Base-by-base conservation (phyloP, 2,329 filamentous ascomycete species). In the Aureobasidium uvarum region DNA sequence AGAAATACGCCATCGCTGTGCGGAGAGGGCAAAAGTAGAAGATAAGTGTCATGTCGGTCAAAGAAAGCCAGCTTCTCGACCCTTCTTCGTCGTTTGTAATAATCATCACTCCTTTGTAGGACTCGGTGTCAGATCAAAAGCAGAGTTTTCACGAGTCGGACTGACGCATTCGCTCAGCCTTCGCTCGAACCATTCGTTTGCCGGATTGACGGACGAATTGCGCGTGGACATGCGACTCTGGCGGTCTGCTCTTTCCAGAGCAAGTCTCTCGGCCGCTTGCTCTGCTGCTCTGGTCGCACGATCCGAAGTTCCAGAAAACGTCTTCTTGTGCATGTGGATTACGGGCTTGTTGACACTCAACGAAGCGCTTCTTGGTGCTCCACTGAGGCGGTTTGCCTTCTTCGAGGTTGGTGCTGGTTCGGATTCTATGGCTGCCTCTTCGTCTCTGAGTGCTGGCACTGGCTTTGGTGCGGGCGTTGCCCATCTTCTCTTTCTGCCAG, bases 241-340 rank as follows among this genome's bases (percentile, higher is more conserved):
- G 14, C 46, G 52, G 18, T 67, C 76, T 63, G 72, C 70, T 64
- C 73, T 72, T 72, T 81, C 79, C 43, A 75, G 51, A 60, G 75
- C 75, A 62, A 81, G 66, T 62, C 79, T 69, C 64, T 73, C 70
- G 33, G 76, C 72, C 23, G 79, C 78, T 66, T 72, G 71, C 58
- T 76, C 74, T 5, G 72, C 73, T 33, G 75, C 76, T 20, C 71
- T 41, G 13, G 72, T 71, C 38, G 74, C 67, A 13, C 71, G 68
- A 66, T 76, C 74, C 28, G 71, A 72, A 3, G 71, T 71, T 5
- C 74, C 71, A 48, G 73, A 74, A 10, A 68, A 69, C 2, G 69
- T 70, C 11, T 74, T 67, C 18, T 70, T 69, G 58, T 75, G 72
- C 64, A 62, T 51, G 2, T 68, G 52, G 3, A 65, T 20, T 18